Conservation (phyloP, 2,329 filamentous ascomycete species). For the Fusarium subglutinans region DNA sequence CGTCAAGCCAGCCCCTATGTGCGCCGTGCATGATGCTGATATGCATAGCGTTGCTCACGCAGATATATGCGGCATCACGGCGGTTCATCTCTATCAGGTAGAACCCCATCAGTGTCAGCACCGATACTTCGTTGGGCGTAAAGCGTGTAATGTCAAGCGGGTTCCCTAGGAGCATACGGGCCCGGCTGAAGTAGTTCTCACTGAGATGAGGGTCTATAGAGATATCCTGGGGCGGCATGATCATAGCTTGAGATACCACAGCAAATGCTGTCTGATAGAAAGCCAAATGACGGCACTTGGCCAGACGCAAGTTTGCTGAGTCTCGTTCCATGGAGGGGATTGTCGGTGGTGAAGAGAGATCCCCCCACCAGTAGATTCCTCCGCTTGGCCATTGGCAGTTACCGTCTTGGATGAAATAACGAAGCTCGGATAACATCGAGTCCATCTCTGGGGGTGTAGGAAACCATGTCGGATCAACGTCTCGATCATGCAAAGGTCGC, state of each 20-base stretch:
- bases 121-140: constrained; percentile 55
- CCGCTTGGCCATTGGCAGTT: constrained; percentile 53
- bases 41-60: constrained; percentile 57
- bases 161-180: constrained; percentile 56
- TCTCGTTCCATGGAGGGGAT: constrained; percentile 35
- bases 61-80: constrained; percentile 59
- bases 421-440: constrained; percentile 52
- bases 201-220: constrained; percentile 47
- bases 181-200: constrained; percentile 57
- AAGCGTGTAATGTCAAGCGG: constrained; percentile 55
- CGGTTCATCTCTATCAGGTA: constrained; percentile 61
- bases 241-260: constrained; percentile 46
- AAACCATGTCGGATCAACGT: constrained; percentile 53
- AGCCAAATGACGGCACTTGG: constrained; percentile 51
- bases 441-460: constrained; percentile 50
- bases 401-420: constrained; percentile 58
- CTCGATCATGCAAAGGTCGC: constrained; percentile 49
- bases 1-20: constrained; percentile 55
- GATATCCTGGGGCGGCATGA: constrained; percentile 25
- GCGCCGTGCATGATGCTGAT: constrained; percentile 60
- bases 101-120: constrained; percentile 58
- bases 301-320: constrained; percentile 30
- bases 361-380: constrained; percentile 60
- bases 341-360: constrained; percentile 48
- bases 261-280: constrained; percentile 59